Base-by-base conservation (phyloP, 345 rosid genomes). In the Boechera divaricarpa region DNA sequence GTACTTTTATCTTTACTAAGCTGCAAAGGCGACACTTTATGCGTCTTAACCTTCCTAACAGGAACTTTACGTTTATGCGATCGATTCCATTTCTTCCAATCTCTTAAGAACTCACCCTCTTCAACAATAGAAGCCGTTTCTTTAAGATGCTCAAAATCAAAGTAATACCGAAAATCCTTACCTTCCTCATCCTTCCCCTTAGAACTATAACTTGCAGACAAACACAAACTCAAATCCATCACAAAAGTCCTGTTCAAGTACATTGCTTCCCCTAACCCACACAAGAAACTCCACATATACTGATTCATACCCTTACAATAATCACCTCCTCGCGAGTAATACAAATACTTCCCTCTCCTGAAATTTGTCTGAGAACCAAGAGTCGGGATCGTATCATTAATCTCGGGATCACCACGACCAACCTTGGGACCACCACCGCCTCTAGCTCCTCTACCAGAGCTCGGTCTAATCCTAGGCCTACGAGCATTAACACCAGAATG, bases 281-380 rank as follows among this genome's bases (percentile, higher is more conserved):
- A 92, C 80, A 95, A 80, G 89, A 90, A 92, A 81, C 98, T 92
- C 99, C 99, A 92, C 82, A 86, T 54, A 73, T 88, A 88, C 41
- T 91, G 99, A 82, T 95, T 95, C 99, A 95, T 95, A 26, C 97
- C 98, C 70, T 91, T 91, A 62, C 99, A 95, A 67, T 92, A 89
- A 82, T 95, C 98, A 1, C 96, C 96, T 49, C 96, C 99, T 2
- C 96, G 80, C 0, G 97, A 90, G 75, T 95, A 95, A 83, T 90
- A 95, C 85, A 89, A 67, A 83, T 89, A 92, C 82, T 54, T 90
- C 47, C 99, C 96, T 63, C 84, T 88, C 84, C 97, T 84, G 54
- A 92, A 86, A 67, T 84, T 82, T 4, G 63, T 69, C 69, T 83
- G 88, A 0, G 91, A 85, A 13, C 90, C 94, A 77, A 88, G 79